phyloP scores from a whole-genome alignment of 2,329 filamentous ascomycete genomes.

The Penicillium polonicum region DNA sequence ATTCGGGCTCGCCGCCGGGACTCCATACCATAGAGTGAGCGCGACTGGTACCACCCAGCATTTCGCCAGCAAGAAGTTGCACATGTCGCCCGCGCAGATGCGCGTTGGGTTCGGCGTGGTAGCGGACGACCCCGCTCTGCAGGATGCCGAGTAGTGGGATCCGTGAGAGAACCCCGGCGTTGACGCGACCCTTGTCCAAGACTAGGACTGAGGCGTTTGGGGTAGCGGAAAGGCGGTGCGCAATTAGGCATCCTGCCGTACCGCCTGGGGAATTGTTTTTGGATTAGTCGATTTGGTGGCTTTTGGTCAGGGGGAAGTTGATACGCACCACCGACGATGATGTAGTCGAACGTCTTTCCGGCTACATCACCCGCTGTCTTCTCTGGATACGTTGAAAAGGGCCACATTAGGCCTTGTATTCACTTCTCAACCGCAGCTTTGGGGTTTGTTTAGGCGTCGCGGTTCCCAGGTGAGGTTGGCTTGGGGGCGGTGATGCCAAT shows the following conservation, averaged over 20 bases:
- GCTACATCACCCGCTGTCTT: neutral
- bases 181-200: neutral
- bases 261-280: neutral
- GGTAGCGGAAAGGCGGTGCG: neutral
- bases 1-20: neutral
- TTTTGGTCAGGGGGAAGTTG: neutral
- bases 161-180: constrained; percentile 1
- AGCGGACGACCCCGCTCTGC: neutral
- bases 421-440: no score
- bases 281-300: neutral
- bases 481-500: neutral
- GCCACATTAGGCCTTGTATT: neutral
- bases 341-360: constrained; percentile 1
- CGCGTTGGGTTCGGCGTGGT: neutral
- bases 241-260: constrained; percentile 1
- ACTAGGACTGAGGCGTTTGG: neutral
- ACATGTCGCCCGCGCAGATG: constrained; percentile 1
- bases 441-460: neutral
- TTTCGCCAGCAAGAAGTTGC: neutral
- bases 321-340: neutral
- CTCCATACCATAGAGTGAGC: constrained; percentile 4
- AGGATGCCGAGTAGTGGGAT: neutral
- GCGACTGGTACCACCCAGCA: constrained; percentile 1
- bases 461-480: neutral
- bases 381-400: neutral